phyloP scores from a whole-genome alignment of 1,284 basidiomycete genomes.

The Tilletia caries region DNA sequence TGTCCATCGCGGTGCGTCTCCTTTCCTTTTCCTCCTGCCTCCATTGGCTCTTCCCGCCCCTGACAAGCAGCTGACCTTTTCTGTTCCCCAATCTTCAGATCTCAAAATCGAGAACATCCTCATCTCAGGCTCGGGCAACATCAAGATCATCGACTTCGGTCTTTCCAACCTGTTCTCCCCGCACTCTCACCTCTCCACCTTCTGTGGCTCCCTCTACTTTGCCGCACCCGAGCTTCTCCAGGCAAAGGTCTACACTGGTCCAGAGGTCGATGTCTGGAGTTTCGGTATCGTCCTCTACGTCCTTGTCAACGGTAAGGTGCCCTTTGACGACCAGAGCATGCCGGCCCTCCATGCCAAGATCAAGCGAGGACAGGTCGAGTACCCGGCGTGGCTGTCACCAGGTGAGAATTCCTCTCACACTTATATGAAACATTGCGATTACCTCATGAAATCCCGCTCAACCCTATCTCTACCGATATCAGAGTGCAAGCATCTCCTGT shows the following conservation, averaged over 20 bases:
- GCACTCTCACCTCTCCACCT: slow-evolving; percentile 76
- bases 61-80: background rate
- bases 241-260: slow-evolving; percentile 91
- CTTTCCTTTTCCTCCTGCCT: too few species aligned
- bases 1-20: slow-evolving; percentile 69
- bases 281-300: slow-evolving; percentile 98
- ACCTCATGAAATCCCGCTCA: background rate
- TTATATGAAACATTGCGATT: slow-evolving; percentile 18
- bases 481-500: slow-evolving; percentile 93
- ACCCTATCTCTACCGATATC: background rate
- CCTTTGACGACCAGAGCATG: slow-evolving; percentile 99
- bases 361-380: slow-evolving; percentile 93
- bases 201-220: slow-evolving; percentile 96
- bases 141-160: slow-evolving; percentile 99
- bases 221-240: slow-evolving; percentile 95
- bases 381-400: slow-evolving; percentile 91
- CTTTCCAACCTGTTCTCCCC: slow-evolving; percentile 96
- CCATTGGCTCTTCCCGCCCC: background rate
- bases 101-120: slow-evolving; percentile 99
- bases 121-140: slow-evolving; percentile 95
- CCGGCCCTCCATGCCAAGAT: slow-evolving; percentile 98
- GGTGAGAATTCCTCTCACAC: slow-evolving; percentile 60
- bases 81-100: slow-evolving; percentile 57
- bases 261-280: slow-evolving; percentile 98
- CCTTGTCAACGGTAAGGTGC: slow-evolving; percentile 94